Evolutionary conservation across 2,329 filamentous ascomycete genomes (phyloP).

Genomic region (Colletotrichum acutatum): DNA sequence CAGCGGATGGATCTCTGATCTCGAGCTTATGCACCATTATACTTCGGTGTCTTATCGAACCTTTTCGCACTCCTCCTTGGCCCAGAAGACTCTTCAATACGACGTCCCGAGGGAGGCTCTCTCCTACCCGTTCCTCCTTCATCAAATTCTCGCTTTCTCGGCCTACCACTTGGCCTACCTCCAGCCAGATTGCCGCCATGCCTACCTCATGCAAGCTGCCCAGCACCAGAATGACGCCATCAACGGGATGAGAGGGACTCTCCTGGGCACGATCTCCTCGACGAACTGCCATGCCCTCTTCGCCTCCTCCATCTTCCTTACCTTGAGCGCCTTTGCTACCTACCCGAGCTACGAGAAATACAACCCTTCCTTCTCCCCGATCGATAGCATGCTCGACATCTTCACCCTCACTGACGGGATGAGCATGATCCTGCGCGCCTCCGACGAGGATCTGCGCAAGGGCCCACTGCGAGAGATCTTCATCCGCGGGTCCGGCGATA

Average conservation of each 20-base stretch:
- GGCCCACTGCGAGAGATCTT: slow-evolving; percentile 41
- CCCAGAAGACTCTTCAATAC: slow-evolving; percentile 39
- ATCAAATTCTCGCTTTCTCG: slow-evolving; percentile 46
- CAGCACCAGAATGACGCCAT: slow-evolving; percentile 49
- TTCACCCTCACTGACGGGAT: slow-evolving; percentile 46
- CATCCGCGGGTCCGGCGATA: slow-evolving; percentile 11
- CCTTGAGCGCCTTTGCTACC: slow-evolving; percentile 46
- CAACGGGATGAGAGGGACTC: slow-evolving; percentile 41
- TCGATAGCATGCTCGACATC: slow-evolving; percentile 48
- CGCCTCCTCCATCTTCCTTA: slow-evolving; percentile 45
- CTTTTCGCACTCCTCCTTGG: slow-evolving; percentile 39
- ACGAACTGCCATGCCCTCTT: slow-evolving; percentile 48
- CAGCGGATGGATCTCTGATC: slow-evolving; percentile 47
- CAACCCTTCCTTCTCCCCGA: slow-evolving; percentile 36
- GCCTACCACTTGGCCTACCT: slow-evolving; percentile 45
- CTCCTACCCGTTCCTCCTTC: slow-evolving; percentile 43
- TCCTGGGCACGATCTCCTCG: slow-evolving; percentile 40
- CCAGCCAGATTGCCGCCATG: slow-evolving; percentile 39
- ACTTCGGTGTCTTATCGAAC: slow-evolving; percentile 44
- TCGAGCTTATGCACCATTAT: slow-evolving; percentile 51
- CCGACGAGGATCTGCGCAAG: slow-evolving; percentile 37
- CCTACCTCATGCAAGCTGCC: slow-evolving; percentile 43
- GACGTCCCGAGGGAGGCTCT: slow-evolving; percentile 43
- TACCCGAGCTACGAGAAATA: slow-evolving; percentile 37
- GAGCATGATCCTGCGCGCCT: slow-evolving; percentile 43